phyloP scores from a whole-genome alignment of 129 eudicot genomes.

The Dittrichia graveolens region DNA sequence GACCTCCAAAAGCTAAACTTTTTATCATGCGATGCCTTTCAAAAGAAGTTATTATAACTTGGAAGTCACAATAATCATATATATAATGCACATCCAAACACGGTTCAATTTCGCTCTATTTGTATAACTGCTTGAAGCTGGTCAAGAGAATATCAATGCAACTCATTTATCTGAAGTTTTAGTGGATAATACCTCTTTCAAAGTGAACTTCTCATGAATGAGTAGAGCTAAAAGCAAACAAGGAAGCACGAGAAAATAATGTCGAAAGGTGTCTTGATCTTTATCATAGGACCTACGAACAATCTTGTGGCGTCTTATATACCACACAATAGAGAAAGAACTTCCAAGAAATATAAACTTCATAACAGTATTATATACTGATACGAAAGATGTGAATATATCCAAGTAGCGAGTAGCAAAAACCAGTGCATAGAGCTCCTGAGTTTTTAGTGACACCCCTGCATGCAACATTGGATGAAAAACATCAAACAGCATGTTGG shows the following conservation, averaged over 20 bases:
- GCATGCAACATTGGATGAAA: slow-evolving; percentile 38
- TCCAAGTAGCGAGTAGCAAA: slow-evolving; percentile 96
- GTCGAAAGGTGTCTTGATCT: slow-evolving; percentile 95
- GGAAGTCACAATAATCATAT: not conserved
- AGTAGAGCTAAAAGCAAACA: slow-evolving; percentile 74
- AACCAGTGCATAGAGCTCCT: slow-evolving; percentile 91
- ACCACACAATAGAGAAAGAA: slow-evolving; percentile 96
- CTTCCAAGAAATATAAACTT: slow-evolving; percentile 86
- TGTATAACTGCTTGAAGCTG: not conserved
- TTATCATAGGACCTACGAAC: slow-evolving; percentile 94
- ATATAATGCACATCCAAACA: not conserved
- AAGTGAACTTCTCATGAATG: slow-evolving; percentile 73
- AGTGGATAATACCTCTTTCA: slow-evolving; percentile 68
- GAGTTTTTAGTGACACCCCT: slow-evolving; percentile 96
- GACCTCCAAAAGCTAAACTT: not conserved
- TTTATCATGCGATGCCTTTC: too few species aligned
- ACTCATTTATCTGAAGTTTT: not conserved
- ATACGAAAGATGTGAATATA: slow-evolving; percentile 75
- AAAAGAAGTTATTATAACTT: not conserved
- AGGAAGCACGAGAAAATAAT: slow-evolving; percentile 74
- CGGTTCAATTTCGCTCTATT: not conserved
- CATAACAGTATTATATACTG: slow-evolving; percentile 80
- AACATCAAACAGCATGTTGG: not conserved
- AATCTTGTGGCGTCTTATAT: slow-evolving; percentile 86
- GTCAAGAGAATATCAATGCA: not conserved